A percentile compares a stretch with the other conserved stretches of the same genome.
Conservation (phyloP, 805 yeast genomes). For the Schwanniomyces polymorphus region DNA sequence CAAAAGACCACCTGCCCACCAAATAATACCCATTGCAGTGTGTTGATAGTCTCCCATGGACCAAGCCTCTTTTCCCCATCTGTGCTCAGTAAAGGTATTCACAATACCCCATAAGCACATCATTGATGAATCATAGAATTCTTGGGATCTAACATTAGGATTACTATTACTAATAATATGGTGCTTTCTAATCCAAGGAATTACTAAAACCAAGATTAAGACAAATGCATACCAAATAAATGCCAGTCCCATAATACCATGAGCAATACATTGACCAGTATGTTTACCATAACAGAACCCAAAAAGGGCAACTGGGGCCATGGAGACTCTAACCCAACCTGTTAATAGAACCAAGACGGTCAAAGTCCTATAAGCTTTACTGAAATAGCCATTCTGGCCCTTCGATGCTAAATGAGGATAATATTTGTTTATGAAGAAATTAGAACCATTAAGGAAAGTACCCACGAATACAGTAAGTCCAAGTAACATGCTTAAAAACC, state of each 20-base stretch:
- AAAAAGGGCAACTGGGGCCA: conserved; percentile 80
- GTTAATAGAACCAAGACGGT: conserved; percentile 49
- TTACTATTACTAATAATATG: conserved; percentile 14
- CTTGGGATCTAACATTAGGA: conserved; percentile 56
- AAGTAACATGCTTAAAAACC: conserved; percentile 54
- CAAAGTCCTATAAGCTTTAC: conserved; percentile 38
- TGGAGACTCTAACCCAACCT: conserved; percentile 78
- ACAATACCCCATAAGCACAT: conserved; percentile 91
- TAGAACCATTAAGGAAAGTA: conserved; percentile 53
- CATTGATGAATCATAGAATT: conserved; percentile 75
- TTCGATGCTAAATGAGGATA: conserved; percentile 33
- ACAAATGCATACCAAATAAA: conserved; percentile 80
- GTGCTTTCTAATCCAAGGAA: conserved; percentile 72
- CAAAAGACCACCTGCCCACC: conserved; percentile 93
- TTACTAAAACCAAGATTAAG: conserved; percentile 60
- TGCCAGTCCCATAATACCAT: conserved; percentile 94
- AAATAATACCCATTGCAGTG: conserved; percentile 92
- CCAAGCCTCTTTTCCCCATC: conserved; percentile 93
- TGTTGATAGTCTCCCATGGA: conserved; percentile 92
- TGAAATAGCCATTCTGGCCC: conserved; percentile 36
- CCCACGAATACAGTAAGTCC: conserved; percentile 55
- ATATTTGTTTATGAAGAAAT: conserved; percentile 34
- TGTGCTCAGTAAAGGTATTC: conserved; percentile 93
- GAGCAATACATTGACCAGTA: conserved; percentile 95
- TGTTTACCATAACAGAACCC: conserved; percentile 85